Percentiles rank a stretch among this genome's conserved stretches.
These are phyloP conservation scores for Quercus mongolica DNA, from an alignment of 306 rosid genomes.

Conservation along the genomic window DNA sequence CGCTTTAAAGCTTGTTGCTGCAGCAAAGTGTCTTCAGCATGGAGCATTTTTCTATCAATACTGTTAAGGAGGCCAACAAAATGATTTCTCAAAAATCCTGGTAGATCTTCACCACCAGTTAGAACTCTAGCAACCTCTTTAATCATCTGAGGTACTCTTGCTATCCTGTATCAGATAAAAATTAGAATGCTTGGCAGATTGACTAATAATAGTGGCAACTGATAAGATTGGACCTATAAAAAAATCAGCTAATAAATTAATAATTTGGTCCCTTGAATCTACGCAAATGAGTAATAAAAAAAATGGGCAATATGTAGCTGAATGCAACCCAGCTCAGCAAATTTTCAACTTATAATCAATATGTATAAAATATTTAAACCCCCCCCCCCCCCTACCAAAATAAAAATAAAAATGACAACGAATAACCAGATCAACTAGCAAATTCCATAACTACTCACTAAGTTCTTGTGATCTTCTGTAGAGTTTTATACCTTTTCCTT, in stretches of 20 bases:
- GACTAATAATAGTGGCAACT: background rate
- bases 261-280: constrained; percentile 12
- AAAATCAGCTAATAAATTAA: background rate
- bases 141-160: constrained; percentile 79
- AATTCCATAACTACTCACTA: background rate
- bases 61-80: constrained; percentile 90
- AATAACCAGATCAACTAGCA: background rate
- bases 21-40: constrained; percentile 63
- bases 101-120: constrained; percentile 82
- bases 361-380: no score
- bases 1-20: constrained; percentile 82
- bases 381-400: background rate
- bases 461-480: background rate
- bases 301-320: constrained; percentile 17
- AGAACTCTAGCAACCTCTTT: constrained; percentile 86
- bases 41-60: constrained; percentile 93
- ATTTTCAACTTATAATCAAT: background rate
- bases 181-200: constrained; percentile 20
- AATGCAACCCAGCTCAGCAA: constrained; percentile 12
- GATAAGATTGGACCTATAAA: background rate
- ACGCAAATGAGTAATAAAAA: constrained; percentile 15
- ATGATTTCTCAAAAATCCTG: constrained; percentile 80
- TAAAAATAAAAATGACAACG: background rate
- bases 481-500: constrained; percentile 55
- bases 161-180: constrained; percentile 56